phyloP scores from a whole-genome alignment of 2,329 filamentous ascomycete species.

The Penicillium paneum region DNA sequence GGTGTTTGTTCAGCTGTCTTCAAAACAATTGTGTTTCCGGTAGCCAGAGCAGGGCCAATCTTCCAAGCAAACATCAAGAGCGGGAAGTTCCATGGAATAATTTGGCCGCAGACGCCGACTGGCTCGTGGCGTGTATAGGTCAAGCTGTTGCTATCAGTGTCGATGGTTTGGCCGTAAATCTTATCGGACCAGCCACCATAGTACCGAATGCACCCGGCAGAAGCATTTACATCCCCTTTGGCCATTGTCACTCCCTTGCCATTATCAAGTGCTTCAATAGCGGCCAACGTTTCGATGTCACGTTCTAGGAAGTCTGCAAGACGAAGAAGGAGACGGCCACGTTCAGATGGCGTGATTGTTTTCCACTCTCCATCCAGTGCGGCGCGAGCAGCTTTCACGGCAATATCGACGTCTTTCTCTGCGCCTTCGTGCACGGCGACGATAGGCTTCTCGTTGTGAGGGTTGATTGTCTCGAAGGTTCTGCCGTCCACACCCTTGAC shows the following conservation, averaged over 20 bases:
- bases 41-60: slow-evolving; percentile 65
- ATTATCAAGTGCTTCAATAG: slow-evolving; percentile 14
- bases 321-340: slow-evolving; percentile 7
- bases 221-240: slow-evolving; percentile 1
- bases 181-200: slow-evolving; percentile 13
- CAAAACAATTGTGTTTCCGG: slow-evolving; percentile 60
- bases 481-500: slow-evolving; percentile 3
- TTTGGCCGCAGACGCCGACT: slow-evolving; percentile 70
- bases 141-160: slow-evolving; percentile 2
- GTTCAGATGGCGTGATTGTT: not conserved
- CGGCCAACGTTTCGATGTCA: slow-evolving; percentile 7
- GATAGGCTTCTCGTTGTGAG: slow-evolving; percentile 7
- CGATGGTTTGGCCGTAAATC: slow-evolving; percentile 9
- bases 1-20: slow-evolving; percentile 66
- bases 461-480: slow-evolving; percentile 6
- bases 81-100: slow-evolving; percentile 87
- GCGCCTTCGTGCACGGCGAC: slow-evolving; percentile 3
- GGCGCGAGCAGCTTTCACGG: slow-evolving; percentile 1
- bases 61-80: slow-evolving; percentile 82
- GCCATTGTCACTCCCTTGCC: slow-evolving; percentile 11
- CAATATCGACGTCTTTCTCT: slow-evolving; percentile 8
- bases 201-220: slow-evolving; percentile 2
- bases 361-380: slow-evolving; percentile 11
- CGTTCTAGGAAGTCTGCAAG: slow-evolving; percentile 10
- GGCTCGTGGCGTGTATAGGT: slow-evolving; percentile 54